Evolutionary conservation across 2,329 filamentous ascomycete species (phyloP), one percentile per base, ranked within the genome.

Genomic region (Trichophyton mentagrophytes): DNA sequence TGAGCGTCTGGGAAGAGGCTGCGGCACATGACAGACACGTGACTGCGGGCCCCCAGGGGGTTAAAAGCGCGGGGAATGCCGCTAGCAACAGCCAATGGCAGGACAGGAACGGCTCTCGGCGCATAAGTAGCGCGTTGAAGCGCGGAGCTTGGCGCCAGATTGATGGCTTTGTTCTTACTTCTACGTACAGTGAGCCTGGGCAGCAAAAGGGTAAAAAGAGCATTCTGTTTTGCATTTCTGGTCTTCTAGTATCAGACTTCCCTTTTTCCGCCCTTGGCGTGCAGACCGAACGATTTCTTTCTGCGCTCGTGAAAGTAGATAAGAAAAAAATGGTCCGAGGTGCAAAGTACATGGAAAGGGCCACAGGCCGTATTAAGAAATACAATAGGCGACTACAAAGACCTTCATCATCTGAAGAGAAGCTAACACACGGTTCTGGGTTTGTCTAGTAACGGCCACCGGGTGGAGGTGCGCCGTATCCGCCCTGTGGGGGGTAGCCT

Each of bases 401-500:
- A 36, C 51, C 51, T 44, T 44, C 15, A 17, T 44, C 15, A 17
- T 3, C 6, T 17, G 27, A 36, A 55, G n/a, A 30, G 27, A 36
- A 36, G n/a, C 3, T 8, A 7, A 55, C 33, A 38, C 33, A 55
- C 15, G 30, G 3, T 27, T 27, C 22, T 33, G 13, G 13, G 30
- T 36, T 15, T 33, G 15, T 33, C 30, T 55, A 55, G 20, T 61
- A 63, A 58, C 61, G 61, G 47, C 62, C 56, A 53, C 64, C 67
- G 47, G 66, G 66, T 62, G 66, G 66, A 44, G 62, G 60, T 30
- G 30, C 62, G 42, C 64, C 64, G 60, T 65, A 67, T 15, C 65
- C 65, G 60, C 66, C 68, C 56, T 65, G 65, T 17, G 65, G 66
- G 20, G 65, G 67, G 1, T 63, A 64, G 7, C 65, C 67, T 8